Conservation (phyloP, 768 basidiomycete species). For the Leccinum variicolor region DNA sequence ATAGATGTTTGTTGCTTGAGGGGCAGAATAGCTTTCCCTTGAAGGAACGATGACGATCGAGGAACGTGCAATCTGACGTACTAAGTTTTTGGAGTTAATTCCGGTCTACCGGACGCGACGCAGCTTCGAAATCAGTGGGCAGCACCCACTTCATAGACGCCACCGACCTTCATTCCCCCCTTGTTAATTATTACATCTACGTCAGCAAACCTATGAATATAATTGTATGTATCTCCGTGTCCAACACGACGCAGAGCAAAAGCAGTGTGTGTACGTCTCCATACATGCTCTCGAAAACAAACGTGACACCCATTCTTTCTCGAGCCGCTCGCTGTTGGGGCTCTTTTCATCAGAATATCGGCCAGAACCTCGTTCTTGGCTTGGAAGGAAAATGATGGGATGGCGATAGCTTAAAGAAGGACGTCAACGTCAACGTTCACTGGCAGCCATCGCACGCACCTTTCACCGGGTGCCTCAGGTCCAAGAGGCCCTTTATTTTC, state of each 20-base stretch:
- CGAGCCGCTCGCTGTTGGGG: constrained; percentile 75
- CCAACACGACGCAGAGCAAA: not conserved
- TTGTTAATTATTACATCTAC: not conserved
- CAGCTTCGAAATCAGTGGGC: constrained; percentile 52
- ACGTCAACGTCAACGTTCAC: too few relatives aligned
- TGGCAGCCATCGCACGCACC: constrained; percentile 34
- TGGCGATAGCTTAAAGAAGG: too few relatives aligned
- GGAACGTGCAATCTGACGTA: not conserved
- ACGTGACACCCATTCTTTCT: constrained; percentile 76
- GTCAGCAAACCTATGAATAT: not conserved
- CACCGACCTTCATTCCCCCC: constrained; percentile 8
- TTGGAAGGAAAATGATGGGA: not conserved
- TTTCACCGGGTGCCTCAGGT: constrained; percentile 67
- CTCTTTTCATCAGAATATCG: not conserved
- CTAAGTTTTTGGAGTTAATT: not conserved
- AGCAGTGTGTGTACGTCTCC: not conserved
- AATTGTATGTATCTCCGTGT: not conserved
- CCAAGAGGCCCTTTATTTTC: constrained; percentile 50
- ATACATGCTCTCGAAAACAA: not conserved
- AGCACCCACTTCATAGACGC: constrained; percentile 49
- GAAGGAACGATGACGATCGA: not conserved
- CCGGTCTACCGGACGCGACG: not conserved
- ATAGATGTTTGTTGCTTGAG: not conserved
- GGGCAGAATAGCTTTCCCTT: not conserved
- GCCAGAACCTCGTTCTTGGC: not conserved